Evolutionary conservation across 768 basidiomycete genomes (phyloP), one percentile per base, ranked within the genome.

Genomic region (Calocybe indica): DNA sequence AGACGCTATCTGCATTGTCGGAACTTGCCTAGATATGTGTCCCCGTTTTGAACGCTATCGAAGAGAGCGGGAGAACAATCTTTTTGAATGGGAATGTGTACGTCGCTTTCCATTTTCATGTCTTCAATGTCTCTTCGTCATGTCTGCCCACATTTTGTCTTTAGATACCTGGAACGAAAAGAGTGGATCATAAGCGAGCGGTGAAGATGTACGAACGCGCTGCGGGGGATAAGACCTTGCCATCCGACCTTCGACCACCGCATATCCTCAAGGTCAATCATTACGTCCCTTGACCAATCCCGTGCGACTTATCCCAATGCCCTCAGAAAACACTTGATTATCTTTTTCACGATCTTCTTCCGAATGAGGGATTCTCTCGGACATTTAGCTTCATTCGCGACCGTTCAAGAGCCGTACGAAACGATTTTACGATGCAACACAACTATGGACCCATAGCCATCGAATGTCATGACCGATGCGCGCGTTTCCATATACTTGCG

Each of bases 151-250:
- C 58, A 80, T 69, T 40, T 45, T 51, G 51, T n/a, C 54, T 49
- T 38, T 62, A 88, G 85, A 81, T 86, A 47, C 83, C 86, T 12
- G 85, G 84, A 8, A 90, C 87, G n/a, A 89, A 84, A 59, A 75
- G 86, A 37, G 85, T 97, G 7, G 84, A 94, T 59, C 92, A 92
- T 53, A 72, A 73, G 36, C 83, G 84, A 43, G 94, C 94, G 0
- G 95, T 98, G 39, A 96, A 97, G 61, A 87, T 86, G 61, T 99
- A 93, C 63, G 91, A 95, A 62, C 87, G 95, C 13, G 92, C 92
- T 3, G 89, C 92, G 10, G 94, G 94, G 22, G 91, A 95, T 71
- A 88, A 94, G 66, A 83, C 82, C 0, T 58, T 96, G 0, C 94
- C 95, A 2, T 92, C 91, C 0, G 95, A 99, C 62, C 71, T 99